A percentile compares a stretch with the other conserved stretches of the same genome.
These are phyloP conservation scores for Gossypium lobatum DNA, from an alignment of 441 rosid species.

Conservation along the genomic window DNA sequence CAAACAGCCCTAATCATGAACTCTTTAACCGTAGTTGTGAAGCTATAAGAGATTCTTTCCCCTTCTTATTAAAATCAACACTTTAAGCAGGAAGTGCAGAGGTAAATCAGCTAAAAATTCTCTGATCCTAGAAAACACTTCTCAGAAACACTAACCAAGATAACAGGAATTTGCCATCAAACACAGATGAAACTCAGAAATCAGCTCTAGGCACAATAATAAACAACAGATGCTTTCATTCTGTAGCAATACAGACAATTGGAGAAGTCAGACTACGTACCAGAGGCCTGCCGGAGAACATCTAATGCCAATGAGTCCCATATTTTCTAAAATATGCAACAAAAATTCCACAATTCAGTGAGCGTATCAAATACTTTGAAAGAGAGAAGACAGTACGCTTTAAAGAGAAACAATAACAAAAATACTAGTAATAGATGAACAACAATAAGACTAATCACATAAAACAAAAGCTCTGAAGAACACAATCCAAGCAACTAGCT, in stretches of 20 bases:
- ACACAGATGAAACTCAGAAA: neutral
- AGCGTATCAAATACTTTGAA: neutral
- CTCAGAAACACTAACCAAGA: neutral
- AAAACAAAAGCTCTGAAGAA: neutral
- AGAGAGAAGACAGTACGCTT: neutral
- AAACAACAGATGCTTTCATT: neutral
- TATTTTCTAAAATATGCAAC: conserved; percentile 36
- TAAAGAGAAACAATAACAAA: neutral
- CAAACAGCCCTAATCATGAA: neutral
- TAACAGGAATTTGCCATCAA: neutral
- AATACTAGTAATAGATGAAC: neutral
- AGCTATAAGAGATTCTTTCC: neutral
- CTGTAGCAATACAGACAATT: conserved; percentile 5
- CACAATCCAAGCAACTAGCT: neutral
- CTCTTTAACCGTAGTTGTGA: neutral
- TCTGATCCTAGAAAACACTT: neutral
- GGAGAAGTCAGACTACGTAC: conserved; percentile 33
- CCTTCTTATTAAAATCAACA: neutral
- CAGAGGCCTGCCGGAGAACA: conserved; percentile 79
- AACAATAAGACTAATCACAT: neutral
- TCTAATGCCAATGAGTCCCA: conserved; percentile 89
- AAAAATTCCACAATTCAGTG: conserved; percentile 9
- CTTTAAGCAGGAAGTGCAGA: neutral
- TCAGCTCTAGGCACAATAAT: neutral
- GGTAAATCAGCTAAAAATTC: neutral